phyloP scores from a whole-genome alignment of 139 green algal genomes.

The Chlorella sp. region DNA sequence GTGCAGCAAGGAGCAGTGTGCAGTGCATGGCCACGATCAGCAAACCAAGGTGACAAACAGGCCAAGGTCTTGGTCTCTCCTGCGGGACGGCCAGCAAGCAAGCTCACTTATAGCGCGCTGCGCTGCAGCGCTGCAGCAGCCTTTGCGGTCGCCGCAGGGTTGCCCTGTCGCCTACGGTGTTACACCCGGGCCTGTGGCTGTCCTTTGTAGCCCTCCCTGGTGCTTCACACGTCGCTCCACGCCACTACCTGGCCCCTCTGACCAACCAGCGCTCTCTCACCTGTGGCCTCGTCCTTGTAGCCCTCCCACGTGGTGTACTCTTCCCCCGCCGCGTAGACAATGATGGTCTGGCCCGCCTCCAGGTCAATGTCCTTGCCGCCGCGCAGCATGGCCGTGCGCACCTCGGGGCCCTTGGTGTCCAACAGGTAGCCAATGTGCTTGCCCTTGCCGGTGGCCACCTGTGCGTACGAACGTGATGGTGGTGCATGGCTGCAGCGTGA shows the following conservation, averaged over 20 bases:
- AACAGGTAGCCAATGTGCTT: constrained; percentile 13
- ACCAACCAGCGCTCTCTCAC: constrained; percentile 33
- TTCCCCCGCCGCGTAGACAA: constrained; percentile 54
- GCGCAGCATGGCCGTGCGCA: constrained; percentile 57
- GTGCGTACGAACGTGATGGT: too few relatives aligned
- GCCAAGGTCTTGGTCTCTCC: too few relatives aligned
- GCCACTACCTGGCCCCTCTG: constrained; percentile 46
- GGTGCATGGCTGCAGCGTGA: too few relatives aligned
- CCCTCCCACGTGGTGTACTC: constrained; percentile 48
- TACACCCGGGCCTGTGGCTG: too few relatives aligned
- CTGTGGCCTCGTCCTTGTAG: constrained; percentile 28
- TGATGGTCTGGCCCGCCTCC: constrained; percentile 34
- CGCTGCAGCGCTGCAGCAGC: too few relatives aligned
- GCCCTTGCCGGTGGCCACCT: constrained; percentile 14
- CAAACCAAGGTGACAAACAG: too few relatives aligned
- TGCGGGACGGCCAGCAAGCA: too few relatives aligned
- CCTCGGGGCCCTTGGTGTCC: constrained; percentile 42
- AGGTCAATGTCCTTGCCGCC: constrained; percentile 40
- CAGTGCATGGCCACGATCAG: too few relatives aligned
- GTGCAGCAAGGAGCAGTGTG: not conserved
- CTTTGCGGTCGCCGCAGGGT: too few relatives aligned
- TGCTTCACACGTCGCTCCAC: constrained; percentile 46
- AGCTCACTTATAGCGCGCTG: too few relatives aligned
- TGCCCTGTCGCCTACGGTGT: too few relatives aligned
- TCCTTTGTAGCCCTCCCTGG: constrained; percentile 39